Evolutionary conservation across 306 rosid species (phyloP), one percentile per base, ranked within the genome.

Genomic region (Vigna mungo): DNA sequence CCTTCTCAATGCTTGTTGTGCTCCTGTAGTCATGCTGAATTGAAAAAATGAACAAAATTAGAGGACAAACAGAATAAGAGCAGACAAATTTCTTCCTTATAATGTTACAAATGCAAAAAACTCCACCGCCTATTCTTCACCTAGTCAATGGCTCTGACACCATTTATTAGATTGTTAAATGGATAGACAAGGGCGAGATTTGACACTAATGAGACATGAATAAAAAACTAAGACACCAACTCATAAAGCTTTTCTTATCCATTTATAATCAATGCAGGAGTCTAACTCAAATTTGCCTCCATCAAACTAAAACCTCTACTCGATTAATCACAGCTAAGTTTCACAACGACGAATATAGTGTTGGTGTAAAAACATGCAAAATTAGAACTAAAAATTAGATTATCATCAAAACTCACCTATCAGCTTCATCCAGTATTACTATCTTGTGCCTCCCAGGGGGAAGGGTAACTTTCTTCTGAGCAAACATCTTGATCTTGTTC

Each of bases 401-500:
- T 47, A 81, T 41, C 23, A 30, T 53, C 1, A 27, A 67, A 27
- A 62, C 16, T 72, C 75, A 95, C 97, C 98, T 95, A 73, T 95
- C 98, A 80, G 97, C 98, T 89, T 95, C 98, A 69, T 92, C 98
- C 78, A 95, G 88, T 70, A 95, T 95, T 7, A 92, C 96, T 21
- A 95, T 48, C 73, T 92, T 95, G 88, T 95, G 98, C 37, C 93
- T 74, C 37, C 97, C 96, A 0, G 93, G 90, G 49, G 96, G 86
- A 63, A 95, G 88, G 0, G 97, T 92, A 6, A 88, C 98, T 88
- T 86, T 92, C 87, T 87, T 92, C 60, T 95, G 97, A 12, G 98
- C 97, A 89, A 95, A 95, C 98, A 92, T 92, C 82, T 95, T 95
- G 73, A 95, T 92, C 79, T 92, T 95, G 86, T 92, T 95, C 91